Evolutionary conservation across 495 filamentous ascomycete genomes (phyloP).

Genomic region (Podospora pseudoanserina): DNA sequence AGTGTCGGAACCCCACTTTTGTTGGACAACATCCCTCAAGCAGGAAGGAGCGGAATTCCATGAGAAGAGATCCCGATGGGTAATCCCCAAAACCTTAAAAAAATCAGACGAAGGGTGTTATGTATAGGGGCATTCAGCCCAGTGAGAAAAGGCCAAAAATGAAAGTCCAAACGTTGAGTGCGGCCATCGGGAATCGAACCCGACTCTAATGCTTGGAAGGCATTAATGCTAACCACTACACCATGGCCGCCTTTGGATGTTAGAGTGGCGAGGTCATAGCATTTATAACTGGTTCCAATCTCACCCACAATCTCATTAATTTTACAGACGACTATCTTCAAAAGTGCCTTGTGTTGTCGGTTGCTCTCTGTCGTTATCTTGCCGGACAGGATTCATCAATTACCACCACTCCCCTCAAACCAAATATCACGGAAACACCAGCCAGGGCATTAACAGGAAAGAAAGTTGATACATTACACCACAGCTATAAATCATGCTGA

Average conservation of each 20-base stretch:
- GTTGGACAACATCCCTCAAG: neutral
- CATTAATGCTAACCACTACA: constrained; percentile 23
- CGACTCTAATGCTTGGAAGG: constrained; percentile 22
- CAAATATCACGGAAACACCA: neutral
- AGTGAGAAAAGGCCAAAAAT: neutral
- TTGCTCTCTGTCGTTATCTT: too few species aligned
- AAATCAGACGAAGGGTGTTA: neutral
- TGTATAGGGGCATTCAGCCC: neutral
- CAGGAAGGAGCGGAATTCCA: neutral
- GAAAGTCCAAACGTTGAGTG: constrained; percentile 5
- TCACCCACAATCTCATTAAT: too few species aligned
- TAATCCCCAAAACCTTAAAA: neutral
- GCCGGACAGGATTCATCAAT: neutral
- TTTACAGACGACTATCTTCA: too few species aligned
- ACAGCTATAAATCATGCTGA: neutral
- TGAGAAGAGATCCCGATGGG: neutral
- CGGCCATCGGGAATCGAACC: constrained; percentile 22
- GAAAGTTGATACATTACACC: neutral
- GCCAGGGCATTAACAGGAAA: neutral
- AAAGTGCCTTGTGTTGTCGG: too few species aligned
- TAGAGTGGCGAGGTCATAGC: neutral
- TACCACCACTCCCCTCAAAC: neutral
- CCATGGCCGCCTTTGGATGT: constrained; percentile 14
- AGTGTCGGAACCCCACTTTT: neutral
- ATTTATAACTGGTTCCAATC: neutral